A percentile compares a stretch with the other conserved stretches of the same genome.
phyloP scores from a whole-genome alignment of 2,329 filamentous ascomycete genomes.

The Dothiorella sarmentorum region DNA sequence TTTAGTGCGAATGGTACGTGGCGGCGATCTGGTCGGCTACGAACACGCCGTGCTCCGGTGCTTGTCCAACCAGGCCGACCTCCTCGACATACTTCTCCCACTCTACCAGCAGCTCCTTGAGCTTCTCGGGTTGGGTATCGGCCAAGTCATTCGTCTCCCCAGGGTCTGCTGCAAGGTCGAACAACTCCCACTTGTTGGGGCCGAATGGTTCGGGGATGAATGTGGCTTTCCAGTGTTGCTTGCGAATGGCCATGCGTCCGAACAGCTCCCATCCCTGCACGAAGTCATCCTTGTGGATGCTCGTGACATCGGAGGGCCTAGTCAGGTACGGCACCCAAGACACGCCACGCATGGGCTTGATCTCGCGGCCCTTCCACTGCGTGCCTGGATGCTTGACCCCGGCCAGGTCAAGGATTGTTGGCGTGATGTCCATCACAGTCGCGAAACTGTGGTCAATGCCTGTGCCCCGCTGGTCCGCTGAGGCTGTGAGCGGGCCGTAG shows the following conservation, averaged over 20 bases:
- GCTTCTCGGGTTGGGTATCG: slow-evolving; percentile 24
- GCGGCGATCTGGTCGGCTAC: background rate
- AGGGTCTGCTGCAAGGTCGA: slow-evolving; percentile 31
- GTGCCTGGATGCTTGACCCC: slow-evolving; percentile 30
- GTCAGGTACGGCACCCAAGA: slow-evolving; percentile 30
- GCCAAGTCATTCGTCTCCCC: slow-evolving; percentile 34
- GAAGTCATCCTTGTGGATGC: slow-evolving; percentile 27
- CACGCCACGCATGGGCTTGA: slow-evolving; percentile 33
- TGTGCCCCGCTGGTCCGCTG: background rate
- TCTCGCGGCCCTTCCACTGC: slow-evolving; percentile 28
- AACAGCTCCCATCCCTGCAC: slow-evolving; percentile 36
- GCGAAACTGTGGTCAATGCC: slow-evolving; percentile 32
- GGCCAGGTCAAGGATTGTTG: slow-evolving; percentile 37
- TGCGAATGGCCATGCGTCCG: slow-evolving; percentile 34
- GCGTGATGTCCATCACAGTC: slow-evolving; percentile 39
- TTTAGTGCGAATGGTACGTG: background rate
- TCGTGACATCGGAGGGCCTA: background rate
- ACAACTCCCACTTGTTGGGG: slow-evolving; percentile 35
- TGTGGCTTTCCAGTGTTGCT: slow-evolving; percentile 35
- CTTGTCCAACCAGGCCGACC: background rate
- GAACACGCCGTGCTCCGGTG: background rate
- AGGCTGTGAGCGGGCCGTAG: slow-evolving; percentile 25
- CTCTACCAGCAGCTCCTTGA: slow-evolving; percentile 28
- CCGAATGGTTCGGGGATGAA: slow-evolving; percentile 30
- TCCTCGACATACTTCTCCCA: slow-evolving; percentile 27